Conservation (phyloP, 2,329 filamentous ascomycete species). For the Lasiodiplodia hormozganensis region DNA sequence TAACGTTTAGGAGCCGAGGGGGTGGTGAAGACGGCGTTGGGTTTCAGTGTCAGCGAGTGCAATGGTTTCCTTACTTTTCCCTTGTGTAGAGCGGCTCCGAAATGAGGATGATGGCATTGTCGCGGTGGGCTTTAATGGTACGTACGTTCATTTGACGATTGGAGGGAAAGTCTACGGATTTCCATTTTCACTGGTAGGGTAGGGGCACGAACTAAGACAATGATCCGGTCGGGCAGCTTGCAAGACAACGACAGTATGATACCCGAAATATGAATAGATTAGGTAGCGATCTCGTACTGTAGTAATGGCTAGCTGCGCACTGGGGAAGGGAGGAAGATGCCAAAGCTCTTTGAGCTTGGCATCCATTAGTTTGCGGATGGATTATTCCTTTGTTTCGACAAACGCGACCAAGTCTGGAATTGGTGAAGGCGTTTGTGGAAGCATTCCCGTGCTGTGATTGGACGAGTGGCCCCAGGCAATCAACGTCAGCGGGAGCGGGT, state of each 20-base stretch:
- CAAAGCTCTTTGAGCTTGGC: background rate
- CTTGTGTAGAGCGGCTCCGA: background rate
- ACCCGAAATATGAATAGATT: constrained; percentile 29
- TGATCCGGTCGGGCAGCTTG: constrained; percentile 14
- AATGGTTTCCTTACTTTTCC: background rate
- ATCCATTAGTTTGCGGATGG: background rate
- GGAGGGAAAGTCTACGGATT: constrained; percentile 5
- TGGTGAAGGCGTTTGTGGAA: background rate
- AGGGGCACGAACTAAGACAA: background rate
- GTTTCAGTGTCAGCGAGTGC: background rate
- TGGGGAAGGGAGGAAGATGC: background rate
- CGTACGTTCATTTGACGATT: constrained; percentile 7
- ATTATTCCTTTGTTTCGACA: background rate
- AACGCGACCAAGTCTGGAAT: too few relatives aligned
- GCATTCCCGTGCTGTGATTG: constrained; percentile 10
- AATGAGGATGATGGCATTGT: background rate
- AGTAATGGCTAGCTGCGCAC: constrained; percentile 5
- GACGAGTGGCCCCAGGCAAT: constrained; percentile 1
- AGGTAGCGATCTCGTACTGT: constrained; percentile 22
- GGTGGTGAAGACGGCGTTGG: background rate
- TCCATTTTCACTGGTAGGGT: background rate
- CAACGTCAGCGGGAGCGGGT: constrained; percentile 21
- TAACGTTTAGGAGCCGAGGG: background rate
- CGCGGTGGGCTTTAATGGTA: constrained; percentile 19
- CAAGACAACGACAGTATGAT: constrained; percentile 26